Percentiles rank a stretch among this genome's conserved stretches.
Conservation (phyloP, 768 basidiomycete genomes). For the Rhodotorula kratochvilovae region DNA sequence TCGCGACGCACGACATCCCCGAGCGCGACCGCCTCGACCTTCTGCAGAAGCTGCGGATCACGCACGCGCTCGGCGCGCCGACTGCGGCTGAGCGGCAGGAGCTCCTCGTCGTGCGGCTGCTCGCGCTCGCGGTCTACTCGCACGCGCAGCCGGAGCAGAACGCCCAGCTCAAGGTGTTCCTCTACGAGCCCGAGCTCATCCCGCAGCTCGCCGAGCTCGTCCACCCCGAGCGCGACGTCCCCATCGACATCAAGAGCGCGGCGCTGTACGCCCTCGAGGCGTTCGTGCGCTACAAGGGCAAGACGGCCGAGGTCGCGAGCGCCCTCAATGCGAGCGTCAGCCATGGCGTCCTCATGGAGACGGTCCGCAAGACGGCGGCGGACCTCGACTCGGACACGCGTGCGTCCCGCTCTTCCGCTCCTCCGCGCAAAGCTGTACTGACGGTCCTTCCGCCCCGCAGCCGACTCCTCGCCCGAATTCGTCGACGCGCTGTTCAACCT, state of each 20-base stretch:
- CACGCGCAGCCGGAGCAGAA: slow-evolving; percentile 33
- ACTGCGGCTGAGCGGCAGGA: slow-evolving; percentile 60
- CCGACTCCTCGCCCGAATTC: slow-evolving; percentile 46
- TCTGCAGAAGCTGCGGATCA: slow-evolving; percentile 75
- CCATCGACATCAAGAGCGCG: slow-evolving; percentile 69
- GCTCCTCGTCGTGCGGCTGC: slow-evolving; percentile 70
- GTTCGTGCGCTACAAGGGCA: slow-evolving; percentile 73
- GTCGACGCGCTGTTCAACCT: slow-evolving; percentile 77
- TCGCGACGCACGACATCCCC: slow-evolving; percentile 65
- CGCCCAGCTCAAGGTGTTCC: slow-evolving; percentile 70
- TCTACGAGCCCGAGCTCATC: slow-evolving; percentile 91
- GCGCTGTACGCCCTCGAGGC: slow-evolving; percentile 88
- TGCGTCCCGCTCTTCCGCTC: slow-evolving; percentile 43
- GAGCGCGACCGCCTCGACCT: slow-evolving; percentile 82
- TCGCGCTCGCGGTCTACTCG: slow-evolving; percentile 80
- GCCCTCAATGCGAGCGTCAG: slow-evolving; percentile 93
- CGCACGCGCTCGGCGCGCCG: slow-evolving; percentile 55
- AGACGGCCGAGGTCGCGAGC: slow-evolving; percentile 77
- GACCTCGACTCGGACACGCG: slow-evolving; percentile 55
- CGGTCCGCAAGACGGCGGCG: slow-evolving; percentile 72
- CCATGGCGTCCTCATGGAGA: slow-evolving; percentile 86
- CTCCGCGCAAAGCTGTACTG: background rate
- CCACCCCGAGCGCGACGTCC: slow-evolving; percentile 66
- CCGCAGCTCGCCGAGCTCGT: slow-evolving; percentile 82
- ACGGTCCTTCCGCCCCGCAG: slow-evolving; percentile 18